Base-by-base conservation (phyloP, 2,329 filamentous ascomycete species). In the Mycosphaerella sp. region DNA sequence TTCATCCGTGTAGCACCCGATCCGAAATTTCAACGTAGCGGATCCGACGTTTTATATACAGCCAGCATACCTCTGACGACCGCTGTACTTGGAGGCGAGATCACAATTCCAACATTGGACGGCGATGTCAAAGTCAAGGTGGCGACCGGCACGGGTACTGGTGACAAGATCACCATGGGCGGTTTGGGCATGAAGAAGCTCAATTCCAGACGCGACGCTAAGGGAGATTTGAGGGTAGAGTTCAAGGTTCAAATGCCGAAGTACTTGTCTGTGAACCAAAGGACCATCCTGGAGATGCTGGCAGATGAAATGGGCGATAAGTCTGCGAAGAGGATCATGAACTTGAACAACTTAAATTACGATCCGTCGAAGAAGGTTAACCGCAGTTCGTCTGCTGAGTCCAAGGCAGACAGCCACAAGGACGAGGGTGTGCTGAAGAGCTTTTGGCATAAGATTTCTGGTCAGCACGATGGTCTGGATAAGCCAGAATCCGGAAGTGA, bases 161-260 rank as follows among this genome's bases (percentile, higher is more conserved):
- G 93, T 46, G 93, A 98, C 66, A 88, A 85, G 68, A 85, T 97
- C 64, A 95, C 89, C 1, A 75, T 98, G 14, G 76, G 82, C 1
- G 91, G 91, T 6, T 89, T 89, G 86, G 93, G 93, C 53, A 97
- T 98, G 91, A 89, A 87, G 72, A 86, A 87, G 62, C 77, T 98
- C 9, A 77, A 80, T 55, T 63, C 79, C 14, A 79, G 88, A 42
- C 79, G 83, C 50, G 80, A 78, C 28, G 79, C 78, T 35, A 80
- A 78, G 27, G 93, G 93, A 58, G 93, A 98, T 66, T 73, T 98
- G 54, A 85, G 82, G 67, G 89, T 98, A 6, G 91, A 98, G 69
- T 98, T 95, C 79, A 89, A 89, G 69, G 87, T 98, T 41, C 75
- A 80, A 49, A 95, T 97, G 88, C 93, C 93, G 41, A 97, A 95